phyloP scores from a whole-genome alignment of 768 basidiomycete species.

The Phanerochaete carnosa region DNA sequence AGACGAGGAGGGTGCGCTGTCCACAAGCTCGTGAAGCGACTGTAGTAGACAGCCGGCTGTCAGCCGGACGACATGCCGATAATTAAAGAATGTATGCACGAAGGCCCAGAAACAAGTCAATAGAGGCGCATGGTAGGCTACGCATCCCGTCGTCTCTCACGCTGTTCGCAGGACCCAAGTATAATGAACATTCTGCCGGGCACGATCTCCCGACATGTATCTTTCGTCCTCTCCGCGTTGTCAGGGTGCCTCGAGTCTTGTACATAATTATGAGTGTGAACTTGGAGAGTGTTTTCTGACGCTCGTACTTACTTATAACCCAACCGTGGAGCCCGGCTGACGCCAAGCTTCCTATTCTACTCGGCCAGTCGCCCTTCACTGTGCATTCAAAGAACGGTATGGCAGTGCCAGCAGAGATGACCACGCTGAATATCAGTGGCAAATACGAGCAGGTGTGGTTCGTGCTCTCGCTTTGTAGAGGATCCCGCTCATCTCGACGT shows the following conservation, averaged over 20 bases:
- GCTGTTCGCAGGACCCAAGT: no score
- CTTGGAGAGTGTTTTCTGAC: not conserved
- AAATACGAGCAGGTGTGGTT: conserved; percentile 56
- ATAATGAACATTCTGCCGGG: no score
- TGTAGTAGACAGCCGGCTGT: not conserved
- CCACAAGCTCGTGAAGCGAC: conserved; percentile 2
- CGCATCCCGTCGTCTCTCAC: no score
- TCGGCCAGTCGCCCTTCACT: not conserved
- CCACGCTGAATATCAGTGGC: conserved; percentile 57
- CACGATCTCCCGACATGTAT: no score
- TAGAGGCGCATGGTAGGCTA: not conserved
- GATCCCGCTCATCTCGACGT: not conserved
- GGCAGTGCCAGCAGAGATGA: conserved; percentile 63
- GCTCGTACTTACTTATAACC: not conserved
- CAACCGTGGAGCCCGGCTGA: no score
- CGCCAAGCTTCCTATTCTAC: no score
- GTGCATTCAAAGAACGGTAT: conserved; percentile 31
- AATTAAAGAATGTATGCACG: not conserved
- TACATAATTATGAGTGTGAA: not conserved
- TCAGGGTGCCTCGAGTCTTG: not conserved
- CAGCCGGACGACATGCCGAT: not conserved
- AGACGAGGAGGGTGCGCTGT: not conserved
- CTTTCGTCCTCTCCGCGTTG: no score
- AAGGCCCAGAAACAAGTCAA: not conserved
- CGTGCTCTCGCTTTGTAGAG: not conserved